Percentiles rank a stretch among this genome's conserved stretches.
These are phyloP conservation scores for Pseudocercospora cruenta DNA, from an alignment of 2,329 filamentous ascomycete genomes.

Conservation along the genomic window DNA sequence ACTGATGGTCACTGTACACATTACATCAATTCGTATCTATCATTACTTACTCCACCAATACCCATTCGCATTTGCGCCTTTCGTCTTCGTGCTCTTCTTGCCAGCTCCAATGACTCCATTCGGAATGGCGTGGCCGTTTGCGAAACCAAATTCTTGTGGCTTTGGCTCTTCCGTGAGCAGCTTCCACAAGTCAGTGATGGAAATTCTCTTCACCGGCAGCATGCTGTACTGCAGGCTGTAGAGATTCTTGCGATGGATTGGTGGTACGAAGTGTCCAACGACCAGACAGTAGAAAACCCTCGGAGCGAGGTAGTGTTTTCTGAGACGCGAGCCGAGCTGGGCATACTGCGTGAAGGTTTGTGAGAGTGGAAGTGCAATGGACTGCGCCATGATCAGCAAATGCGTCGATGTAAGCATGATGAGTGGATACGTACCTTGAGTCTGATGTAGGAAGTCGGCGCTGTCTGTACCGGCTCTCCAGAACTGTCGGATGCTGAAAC, in stretches of 20 bases:
- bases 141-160: conserved; percentile 18
- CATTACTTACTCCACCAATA: conserved; percentile 38
- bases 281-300: conserved; percentile 84
- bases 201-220: conserved; percentile 80
- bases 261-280: conserved; percentile 82
- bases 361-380: conserved; percentile 84
- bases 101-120: conserved; percentile 17
- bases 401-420: background rate
- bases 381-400: conserved; percentile 54
- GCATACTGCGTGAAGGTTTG: conserved; percentile 98
- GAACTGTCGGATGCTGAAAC: conserved; percentile 22
- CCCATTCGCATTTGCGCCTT: conserved; percentile 19
- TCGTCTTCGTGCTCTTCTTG: conserved; percentile 22
- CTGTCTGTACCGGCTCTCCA: conserved; percentile 29
- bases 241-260: conserved; percentile 89
- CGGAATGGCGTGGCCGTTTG: conserved; percentile 29
- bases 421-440: conserved; percentile 67
- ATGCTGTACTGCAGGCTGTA: conserved; percentile 98
- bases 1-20: conserved; percentile 4
- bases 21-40: conserved; percentile 5
- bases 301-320: conserved; percentile 92
- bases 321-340: conserved; percentile 86
- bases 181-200: conserved; percentile 82
- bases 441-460: conserved; percentile 79
- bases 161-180: conserved; percentile 32